A percentile compares a stretch with the other conserved stretches of the same genome.
Conservation (phyloP, 768 basidiomycete species). For the Aureoboletus auriporus region DNA sequence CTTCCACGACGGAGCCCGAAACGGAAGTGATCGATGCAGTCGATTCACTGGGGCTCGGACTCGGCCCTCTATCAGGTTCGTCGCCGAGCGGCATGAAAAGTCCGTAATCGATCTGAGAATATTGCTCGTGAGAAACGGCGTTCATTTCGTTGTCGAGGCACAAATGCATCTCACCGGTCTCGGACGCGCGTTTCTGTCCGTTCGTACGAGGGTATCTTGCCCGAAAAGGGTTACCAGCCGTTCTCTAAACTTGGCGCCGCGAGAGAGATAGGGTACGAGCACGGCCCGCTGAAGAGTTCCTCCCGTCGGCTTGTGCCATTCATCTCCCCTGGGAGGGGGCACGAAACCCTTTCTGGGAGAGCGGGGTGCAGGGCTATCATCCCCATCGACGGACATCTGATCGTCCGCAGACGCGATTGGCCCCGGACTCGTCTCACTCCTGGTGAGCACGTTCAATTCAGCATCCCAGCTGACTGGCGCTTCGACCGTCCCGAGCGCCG, state of each 20-base stretch:
- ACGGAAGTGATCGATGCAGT: background rate
- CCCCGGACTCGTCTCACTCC: background rate
- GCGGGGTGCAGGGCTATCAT: too few species aligned
- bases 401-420: background rate
- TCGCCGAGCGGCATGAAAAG: slow-evolving; percentile 1
- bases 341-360: background rate
- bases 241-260: slow-evolving; percentile 17
- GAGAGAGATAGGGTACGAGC: slow-evolving; percentile 16
- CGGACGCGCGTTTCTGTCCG: slow-evolving; percentile 19
- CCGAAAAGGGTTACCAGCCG: slow-evolving; percentile 19
- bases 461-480: slow-evolving; percentile 20
- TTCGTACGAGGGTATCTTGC: slow-evolving; percentile 16
- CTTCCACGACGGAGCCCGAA: slow-evolving; percentile 4
- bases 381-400: background rate
- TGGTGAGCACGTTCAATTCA: slow-evolving; percentile 7
- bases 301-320: background rate
- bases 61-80: slow-evolving; percentile 5
- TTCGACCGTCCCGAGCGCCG: slow-evolving; percentile 19
- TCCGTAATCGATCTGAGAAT: slow-evolving; percentile 13
- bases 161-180: slow-evolving; percentile 13
- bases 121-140: background rate
- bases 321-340: background rate
- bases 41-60: slow-evolving; percentile 1
- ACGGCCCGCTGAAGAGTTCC: background rate
- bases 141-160: background rate